Base-by-base conservation (phyloP, 75 land plant species). In the Cupressus sempervirens region DNA sequence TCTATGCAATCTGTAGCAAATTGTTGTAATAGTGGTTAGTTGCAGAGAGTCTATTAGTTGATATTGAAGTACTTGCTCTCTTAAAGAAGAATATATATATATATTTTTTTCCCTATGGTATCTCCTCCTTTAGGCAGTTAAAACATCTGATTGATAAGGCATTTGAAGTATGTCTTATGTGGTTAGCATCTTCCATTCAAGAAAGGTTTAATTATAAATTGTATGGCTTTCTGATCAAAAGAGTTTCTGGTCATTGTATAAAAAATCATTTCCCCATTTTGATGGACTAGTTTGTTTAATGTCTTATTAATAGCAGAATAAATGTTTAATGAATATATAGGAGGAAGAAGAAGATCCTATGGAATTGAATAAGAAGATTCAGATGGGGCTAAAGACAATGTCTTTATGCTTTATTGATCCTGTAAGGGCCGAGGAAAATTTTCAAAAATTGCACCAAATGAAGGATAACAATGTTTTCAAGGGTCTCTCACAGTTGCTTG, bases 401-500 rank as follows among this genome's bases (percentile, higher is more conserved):
- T 88, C 94, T 56, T 70, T 83, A 67, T 86, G 86, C 45, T 96
- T 98, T 90, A 82, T 89, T 34, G 97, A 96, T 84, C 86, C 91
- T 85, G 50, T 84, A 7, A 94, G 91, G 88, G 95, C 99, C 20
- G 93, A 94, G 70, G 97, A 95, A 85, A 88, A 85, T 76, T 91
- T 98, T 87, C 89, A 92, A 80, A 92, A 90, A 54, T 88, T 98
- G 81, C 92, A 95, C 62, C 87, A 93, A 50, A 88, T 93, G 90
- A 96, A 98, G 87, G 99, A 96, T 83, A 90, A 94, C 74, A 90
- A 77, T 41, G 88, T 96, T 72, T 96, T 94, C 73, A 91, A 87
- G 80, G 54, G 85, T 11, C 81, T 98, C 48, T 50, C 38, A 1
- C 76, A 87, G 18, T 86, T 98, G 81, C 77, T 94, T 34, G 87